Evolutionary conservation across 257 asterid species (phyloP).

Genomic region (Solanum habrochaites): DNA sequence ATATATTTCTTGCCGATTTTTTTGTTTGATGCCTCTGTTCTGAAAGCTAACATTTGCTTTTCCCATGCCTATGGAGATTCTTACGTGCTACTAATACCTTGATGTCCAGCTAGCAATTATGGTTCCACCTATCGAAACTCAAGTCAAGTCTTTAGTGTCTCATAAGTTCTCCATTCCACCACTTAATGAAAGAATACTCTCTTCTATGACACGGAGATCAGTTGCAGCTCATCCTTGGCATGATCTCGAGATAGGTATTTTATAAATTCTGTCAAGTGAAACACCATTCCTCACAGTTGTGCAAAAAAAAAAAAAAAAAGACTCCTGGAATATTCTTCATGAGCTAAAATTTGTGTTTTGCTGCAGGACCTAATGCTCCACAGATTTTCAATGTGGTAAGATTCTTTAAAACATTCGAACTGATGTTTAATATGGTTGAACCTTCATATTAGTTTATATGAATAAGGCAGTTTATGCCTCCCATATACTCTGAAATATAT

Average conservation of each 20-base stretch:
- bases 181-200: slow-evolving; percentile 80
- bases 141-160: slow-evolving; percentile 9
- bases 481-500: neutral
- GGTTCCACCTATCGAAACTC: slow-evolving; percentile 54
- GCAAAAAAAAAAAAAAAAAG: neutral
- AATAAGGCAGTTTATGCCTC: neutral
- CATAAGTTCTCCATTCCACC: slow-evolving; percentile 37
- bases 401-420: slow-evolving; percentile 1
- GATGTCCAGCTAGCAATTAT: slow-evolving; percentile 25
- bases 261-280: neutral
- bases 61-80: neutral
- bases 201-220: slow-evolving; percentile 67
- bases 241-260: slow-evolving; percentile 87
- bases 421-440: neutral
- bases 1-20: neutral
- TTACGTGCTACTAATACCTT: neutral
- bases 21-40: neutral
- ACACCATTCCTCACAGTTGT: neutral
- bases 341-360: slow-evolving; percentile 3
- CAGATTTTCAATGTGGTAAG: slow-evolving; percentile 79
- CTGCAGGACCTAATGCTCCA: slow-evolving; percentile 91
- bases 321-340: neutral
- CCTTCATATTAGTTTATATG: neutral
- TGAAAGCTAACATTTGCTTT: neutral
- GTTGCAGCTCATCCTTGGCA: slow-evolving; percentile 99